A percentile compares a stretch with the other conserved stretches of the same genome.
Conservation (phyloP, 371 early-diverging fungal genomes). For the Polyrhizophydium stewartii region DNA sequence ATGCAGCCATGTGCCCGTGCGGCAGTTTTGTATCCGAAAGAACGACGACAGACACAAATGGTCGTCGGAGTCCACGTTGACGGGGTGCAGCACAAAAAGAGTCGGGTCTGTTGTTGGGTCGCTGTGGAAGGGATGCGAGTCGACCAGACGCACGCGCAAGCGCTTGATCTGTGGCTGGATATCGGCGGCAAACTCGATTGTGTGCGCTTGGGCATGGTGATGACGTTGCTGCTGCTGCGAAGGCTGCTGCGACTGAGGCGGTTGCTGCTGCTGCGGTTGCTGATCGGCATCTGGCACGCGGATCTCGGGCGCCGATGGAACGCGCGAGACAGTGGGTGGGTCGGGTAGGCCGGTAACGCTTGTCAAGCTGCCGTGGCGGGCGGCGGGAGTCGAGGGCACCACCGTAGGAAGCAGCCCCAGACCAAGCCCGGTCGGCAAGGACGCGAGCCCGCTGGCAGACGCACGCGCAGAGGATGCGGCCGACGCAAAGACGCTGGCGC, state of each 20-base stretch:
- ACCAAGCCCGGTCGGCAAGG: too few relatives aligned
- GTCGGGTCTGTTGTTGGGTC: slow-evolving; percentile 20
- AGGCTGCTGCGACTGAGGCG: too few relatives aligned
- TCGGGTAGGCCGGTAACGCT: too few relatives aligned
- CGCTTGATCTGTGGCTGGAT: background rate
- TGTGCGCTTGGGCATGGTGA: slow-evolving; percentile 3
- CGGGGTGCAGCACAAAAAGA: slow-evolving; percentile 31
- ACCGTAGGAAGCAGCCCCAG: too few relatives aligned
- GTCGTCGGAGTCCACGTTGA: slow-evolving; percentile 26
- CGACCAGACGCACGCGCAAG: background rate
- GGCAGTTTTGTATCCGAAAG: slow-evolving; percentile 44
- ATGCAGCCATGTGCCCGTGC: slow-evolving; percentile 16
- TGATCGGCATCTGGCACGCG: background rate
- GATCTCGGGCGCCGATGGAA: too few relatives aligned
- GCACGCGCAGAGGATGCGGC: too few relatives aligned
- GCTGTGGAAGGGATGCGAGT: background rate
- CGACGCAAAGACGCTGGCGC: too few relatives aligned
- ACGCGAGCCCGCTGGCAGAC: too few relatives aligned
- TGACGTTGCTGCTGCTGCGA: too few relatives aligned
- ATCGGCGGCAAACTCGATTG: background rate
- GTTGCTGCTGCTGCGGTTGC: background rate
- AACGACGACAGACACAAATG: slow-evolving; percentile 11
- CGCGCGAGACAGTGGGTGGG: too few relatives aligned
- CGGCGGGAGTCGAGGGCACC: too few relatives aligned
- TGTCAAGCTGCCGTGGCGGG: background rate